phyloP scores from a whole-genome alignment of 257 asterid species.

The Salvia splendens region DNA sequence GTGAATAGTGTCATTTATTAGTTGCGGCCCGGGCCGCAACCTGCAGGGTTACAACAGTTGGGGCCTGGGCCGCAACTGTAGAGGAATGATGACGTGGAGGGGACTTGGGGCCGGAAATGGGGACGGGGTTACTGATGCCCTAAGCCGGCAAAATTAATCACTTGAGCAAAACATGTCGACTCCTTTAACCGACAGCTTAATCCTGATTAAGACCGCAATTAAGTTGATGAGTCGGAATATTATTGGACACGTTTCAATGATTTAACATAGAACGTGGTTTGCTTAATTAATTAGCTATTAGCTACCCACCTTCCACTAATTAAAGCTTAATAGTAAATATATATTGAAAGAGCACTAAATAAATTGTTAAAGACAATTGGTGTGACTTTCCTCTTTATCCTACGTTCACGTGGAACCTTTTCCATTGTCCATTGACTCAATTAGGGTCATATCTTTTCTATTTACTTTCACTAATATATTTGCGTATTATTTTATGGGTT shows the following conservation, averaged over 20 bases:
- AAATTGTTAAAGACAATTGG: slow-evolving; percentile 23
- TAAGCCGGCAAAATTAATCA: slow-evolving; percentile 27
- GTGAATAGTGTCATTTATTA: too few relatives aligned
- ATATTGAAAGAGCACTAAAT: too few relatives aligned
- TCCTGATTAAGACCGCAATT: slow-evolving; percentile 37
- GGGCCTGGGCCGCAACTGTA: too few relatives aligned
- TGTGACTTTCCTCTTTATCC: slow-evolving; percentile 16
- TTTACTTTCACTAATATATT: not conserved
- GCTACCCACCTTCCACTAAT: slow-evolving; percentile 32
- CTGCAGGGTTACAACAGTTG: too few relatives aligned
- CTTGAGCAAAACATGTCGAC: slow-evolving; percentile 28
- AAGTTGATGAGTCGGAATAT: slow-evolving; percentile 25
- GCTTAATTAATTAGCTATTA: slow-evolving; percentile 35
- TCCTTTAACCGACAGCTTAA: slow-evolving; percentile 37
- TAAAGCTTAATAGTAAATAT: not conserved
- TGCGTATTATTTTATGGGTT: not conserved
- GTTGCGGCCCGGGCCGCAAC: too few relatives aligned
- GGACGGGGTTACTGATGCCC: too few relatives aligned
- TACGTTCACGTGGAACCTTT: not conserved
- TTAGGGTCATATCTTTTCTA: not conserved
- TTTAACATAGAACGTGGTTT: slow-evolving; percentile 40
- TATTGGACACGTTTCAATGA: slow-evolving; percentile 33
- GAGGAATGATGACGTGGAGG: too few relatives aligned
- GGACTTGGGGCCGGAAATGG: too few relatives aligned
- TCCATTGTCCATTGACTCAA: not conserved